Base-by-base conservation (phyloP, 2,329 filamentous ascomycete species). In the Trichoderma lentiforme region DNA sequence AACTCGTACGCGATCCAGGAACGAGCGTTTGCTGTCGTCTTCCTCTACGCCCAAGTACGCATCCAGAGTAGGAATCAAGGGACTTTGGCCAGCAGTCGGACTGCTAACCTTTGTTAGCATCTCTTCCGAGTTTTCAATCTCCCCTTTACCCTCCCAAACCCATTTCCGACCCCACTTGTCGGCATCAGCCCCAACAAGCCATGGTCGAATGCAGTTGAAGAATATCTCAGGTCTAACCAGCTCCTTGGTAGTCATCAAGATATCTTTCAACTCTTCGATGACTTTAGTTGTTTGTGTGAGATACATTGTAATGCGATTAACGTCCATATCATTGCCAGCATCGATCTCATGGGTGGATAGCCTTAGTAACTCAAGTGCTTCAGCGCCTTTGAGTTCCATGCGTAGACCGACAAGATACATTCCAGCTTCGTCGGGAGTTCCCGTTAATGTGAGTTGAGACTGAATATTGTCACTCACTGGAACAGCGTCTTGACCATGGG, bases 401-500 rank as follows among this genome's bases (percentile, higher is more conserved):
- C 43, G 43, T 51, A 51, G 8, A 51, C n/a, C 43, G 4, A 51
- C n/a, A 21, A 51, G 18, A 21, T 51, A 51, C 43, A 51, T 11
- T 51, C n/a, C 43, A 3, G 18, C 43, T 6, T 51, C 43, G 4
- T 51, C 43, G 0, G 43, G 2, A 21, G 43, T 51, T 6, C 43
- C 43, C n/a, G 43, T 1, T 21, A 51, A 51, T 1, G 43, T 51
- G 43, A 51, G 43, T 9, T 12, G 43, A 12, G 43, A 12, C 43
- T 51, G 43, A 51, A 51, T 11, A 51, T 51, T 51, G 0, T 51
- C 43, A 21, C 43, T 5, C 18, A 12, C 21, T 21, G 43, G n/a
- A 21, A 21, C 0, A 12, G 43, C 1, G 0, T 21, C 43, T 12
- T 12, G 43, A 12, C n/a, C n/a, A 2, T 2, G 0, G 4, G n/a